phyloP scores from a whole-genome alignment of 345 rosid species.

The Trapa bicornis region DNA sequence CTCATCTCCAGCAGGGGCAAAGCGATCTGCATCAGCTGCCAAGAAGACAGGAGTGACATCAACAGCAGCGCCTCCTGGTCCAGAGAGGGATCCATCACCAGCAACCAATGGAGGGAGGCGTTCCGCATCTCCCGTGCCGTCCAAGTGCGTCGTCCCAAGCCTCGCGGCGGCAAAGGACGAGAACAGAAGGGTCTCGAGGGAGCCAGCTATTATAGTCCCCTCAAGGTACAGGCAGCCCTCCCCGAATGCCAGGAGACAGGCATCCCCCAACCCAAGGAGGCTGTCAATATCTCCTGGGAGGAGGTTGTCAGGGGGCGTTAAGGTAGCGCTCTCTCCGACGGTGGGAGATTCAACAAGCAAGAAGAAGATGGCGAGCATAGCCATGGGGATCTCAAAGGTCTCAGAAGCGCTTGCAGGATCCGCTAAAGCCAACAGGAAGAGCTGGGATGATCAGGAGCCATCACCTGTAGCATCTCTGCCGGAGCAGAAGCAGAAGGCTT shows the following conservation, averaged over 20 bases:
- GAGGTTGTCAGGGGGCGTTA: conserved; percentile 63
- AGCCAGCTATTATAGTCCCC: conserved; percentile 79
- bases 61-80: conserved; percentile 3
- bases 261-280: conserved; percentile 58
- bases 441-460: conserved; percentile 48
- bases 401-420: conserved; percentile 57
- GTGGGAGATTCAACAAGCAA: conserved; percentile 56
- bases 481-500: conserved; percentile 38
- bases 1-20: conserved; percentile 62
- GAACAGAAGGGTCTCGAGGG: conserved; percentile 49
- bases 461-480: conserved; percentile 14
- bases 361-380: conserved; percentile 66
- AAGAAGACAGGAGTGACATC: conserved; percentile 21
- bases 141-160: conserved; percentile 88
- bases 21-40: conserved; percentile 43
- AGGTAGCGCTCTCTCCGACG: conserved; percentile 37
- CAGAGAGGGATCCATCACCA: conserved; percentile 69
- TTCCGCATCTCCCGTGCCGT: conserved; percentile 82
- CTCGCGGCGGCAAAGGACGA: conserved; percentile 66
- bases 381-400: conserved; percentile 55
- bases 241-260: conserved; percentile 64
- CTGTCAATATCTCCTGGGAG: conserved; percentile 70
- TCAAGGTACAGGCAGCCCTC: conserved; percentile 92
- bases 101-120: conserved; percentile 53
- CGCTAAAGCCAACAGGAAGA: conserved; percentile 36